Evolutionary conservation across 176 grass and related monocot species (phyloP), one percentile per base, ranked within the genome.

Genomic region (Aegilops tauschii): DNA sequence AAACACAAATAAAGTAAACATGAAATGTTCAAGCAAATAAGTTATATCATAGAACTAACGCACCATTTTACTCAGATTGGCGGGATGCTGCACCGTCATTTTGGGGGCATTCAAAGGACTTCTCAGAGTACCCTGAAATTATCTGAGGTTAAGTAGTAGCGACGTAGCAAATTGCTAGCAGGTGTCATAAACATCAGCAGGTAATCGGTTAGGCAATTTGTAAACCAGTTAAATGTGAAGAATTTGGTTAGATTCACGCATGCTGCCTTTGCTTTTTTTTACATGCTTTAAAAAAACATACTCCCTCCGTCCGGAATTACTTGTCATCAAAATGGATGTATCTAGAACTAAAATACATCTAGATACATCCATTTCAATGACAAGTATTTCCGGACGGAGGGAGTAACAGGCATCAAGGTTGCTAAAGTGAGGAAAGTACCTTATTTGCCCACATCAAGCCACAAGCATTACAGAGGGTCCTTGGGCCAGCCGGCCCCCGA

Each of bases 391-490:
- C 23, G 23, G 23, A 25, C 23, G 23, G 23, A 25, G 23, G 23
- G 23, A 25, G 23, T 25, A 75, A 67, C 50, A 70, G 5, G 58
- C 18, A 86, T 36, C 21, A 54, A 45, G 17, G 40, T 73, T 73
- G 35, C 17, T 29, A 73, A 49, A 92, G 83, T 79, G 40, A 80
- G 39, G 65, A 27, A 63, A 39, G 4, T 82, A 93, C 88, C 88
- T 93, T 93, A 65, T 93, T 93, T 88, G 91, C 91, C 91, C 91
- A 93, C 91, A 93, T 93, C 45, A 93, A 63, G 37, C 91, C 91
- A 62, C 91, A 93, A 25, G 91, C 91, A 80, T 93, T 93, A 74
- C 91, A 93, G 64, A 93, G 88, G 9, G 91, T 86, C 78, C 91
- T 90, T 75, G 91, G 91, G 82, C 91, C 91, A 80, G 91, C 79